phyloP scores from a whole-genome alignment of 495 filamentous ascomycete genomes.

The Astrothelium macrocarpum region DNA sequence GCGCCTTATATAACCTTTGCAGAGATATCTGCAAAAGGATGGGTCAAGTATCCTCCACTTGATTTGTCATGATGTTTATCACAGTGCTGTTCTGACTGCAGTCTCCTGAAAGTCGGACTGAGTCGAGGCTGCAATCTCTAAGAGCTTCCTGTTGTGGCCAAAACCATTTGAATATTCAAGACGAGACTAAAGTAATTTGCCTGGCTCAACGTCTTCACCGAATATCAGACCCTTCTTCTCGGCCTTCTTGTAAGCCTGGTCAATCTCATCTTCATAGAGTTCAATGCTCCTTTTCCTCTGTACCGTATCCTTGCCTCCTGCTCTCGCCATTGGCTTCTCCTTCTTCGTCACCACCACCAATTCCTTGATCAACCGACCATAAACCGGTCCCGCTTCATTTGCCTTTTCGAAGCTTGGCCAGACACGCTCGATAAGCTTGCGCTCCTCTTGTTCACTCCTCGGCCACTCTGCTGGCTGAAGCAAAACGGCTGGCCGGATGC shows the following conservation, averaged over 20 bases:
- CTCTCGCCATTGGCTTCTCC: conserved; percentile 33
- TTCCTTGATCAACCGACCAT: conserved; percentile 37
- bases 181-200: neutral
- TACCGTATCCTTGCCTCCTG: conserved; percentile 39
- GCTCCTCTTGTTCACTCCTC: neutral
- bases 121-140: too few relatives aligned
- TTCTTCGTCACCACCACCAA: conserved; percentile 34
- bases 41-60: too few relatives aligned
- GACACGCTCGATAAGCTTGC: conserved; percentile 26
- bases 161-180: too few relatives aligned
- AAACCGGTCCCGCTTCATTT: conserved; percentile 34
- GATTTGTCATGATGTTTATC: too few relatives aligned
- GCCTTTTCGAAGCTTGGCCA: conserved; percentile 43
- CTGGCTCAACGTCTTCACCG: neutral
- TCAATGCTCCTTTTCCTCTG: conserved; percentile 27
- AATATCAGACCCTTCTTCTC: neutral
- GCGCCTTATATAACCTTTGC: too few relatives aligned
- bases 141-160: too few relatives aligned
- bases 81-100: too few relatives aligned
- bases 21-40: too few relatives aligned
- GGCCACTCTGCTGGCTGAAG: conserved; percentile 37
- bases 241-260: conserved; percentile 9
- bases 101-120: too few relatives aligned
- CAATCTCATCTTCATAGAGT: conserved; percentile 33
- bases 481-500: conserved; percentile 44